phyloP scores from a whole-genome alignment of 2,329 filamentous ascomycete genomes.

The Sclerotinia borealis region DNA sequence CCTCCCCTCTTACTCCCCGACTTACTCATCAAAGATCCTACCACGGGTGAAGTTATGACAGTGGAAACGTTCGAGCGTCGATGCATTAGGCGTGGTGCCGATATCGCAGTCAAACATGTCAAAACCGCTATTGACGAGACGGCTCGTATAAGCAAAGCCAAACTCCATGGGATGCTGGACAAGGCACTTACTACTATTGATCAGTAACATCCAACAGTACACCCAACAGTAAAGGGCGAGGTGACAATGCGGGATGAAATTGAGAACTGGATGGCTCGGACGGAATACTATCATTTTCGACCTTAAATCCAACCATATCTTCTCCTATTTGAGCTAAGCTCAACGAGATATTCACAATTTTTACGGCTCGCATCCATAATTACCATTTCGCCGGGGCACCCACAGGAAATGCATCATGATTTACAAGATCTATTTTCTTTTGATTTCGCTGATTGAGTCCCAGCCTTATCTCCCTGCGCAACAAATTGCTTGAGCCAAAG shows the following conservation, averaged over 20 bases:
- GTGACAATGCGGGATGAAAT: not conserved
- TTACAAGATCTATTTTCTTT: not conserved
- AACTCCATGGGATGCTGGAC: not conserved
- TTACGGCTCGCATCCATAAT: not conserved
- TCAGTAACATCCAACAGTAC: not conserved
- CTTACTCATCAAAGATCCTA: not conserved
- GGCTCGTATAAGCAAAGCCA: not conserved
- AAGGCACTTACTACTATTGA: not conserved
- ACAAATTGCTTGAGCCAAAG: too few species aligned
- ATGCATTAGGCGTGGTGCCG: not conserved
- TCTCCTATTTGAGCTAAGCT: not conserved
- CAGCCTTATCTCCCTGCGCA: too few species aligned
- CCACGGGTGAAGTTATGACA: not conserved
- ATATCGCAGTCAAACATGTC: not conserved
- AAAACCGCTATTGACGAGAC: not conserved
- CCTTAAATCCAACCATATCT: not conserved
- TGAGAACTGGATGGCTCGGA: not conserved
- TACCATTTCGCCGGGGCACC: not conserved
- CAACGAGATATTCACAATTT: not conserved
- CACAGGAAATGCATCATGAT: not conserved
- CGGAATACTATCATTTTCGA: not conserved
- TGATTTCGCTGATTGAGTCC: not conserved
- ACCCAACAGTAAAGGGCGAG: not conserved
- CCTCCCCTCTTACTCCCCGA: not conserved
- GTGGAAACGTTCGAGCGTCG: slow-evolving; percentile 2